phyloP scores from a whole-genome alignment of 192 early-diverging fungal species.

The Coemansia sp. region DNA sequence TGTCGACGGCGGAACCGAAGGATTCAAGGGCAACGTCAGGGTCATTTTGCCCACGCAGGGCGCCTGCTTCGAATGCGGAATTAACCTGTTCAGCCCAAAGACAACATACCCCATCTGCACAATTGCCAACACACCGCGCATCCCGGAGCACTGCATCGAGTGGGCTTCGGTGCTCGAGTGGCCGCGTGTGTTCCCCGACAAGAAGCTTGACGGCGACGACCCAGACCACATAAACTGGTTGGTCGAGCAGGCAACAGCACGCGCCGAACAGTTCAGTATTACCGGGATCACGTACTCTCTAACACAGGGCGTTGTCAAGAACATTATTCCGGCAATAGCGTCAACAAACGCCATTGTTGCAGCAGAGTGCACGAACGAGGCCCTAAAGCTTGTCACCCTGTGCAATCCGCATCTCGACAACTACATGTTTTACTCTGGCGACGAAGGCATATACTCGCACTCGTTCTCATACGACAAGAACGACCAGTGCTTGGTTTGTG shows the following conservation, averaged over 20 bases:
- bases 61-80: conserved; percentile 95
- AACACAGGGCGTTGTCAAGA: conserved; percentile 96
- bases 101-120: conserved; percentile 95
- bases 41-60: conserved; percentile 84
- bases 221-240: conserved; percentile 78
- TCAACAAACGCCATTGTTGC: conserved; percentile 84
- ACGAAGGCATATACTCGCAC: conserved; percentile 86
- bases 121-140: conserved; percentile 95
- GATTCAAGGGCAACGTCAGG: conserved; percentile 92
- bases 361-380: conserved; percentile 92
- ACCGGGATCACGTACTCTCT: conserved; percentile 85
- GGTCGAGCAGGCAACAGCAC: conserved; percentile 60
- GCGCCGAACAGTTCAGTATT: conserved; percentile 85
- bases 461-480: conserved; percentile 82
- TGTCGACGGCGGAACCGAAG: conserved; percentile 96
- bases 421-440: conserved; percentile 97
- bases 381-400: conserved; percentile 84
- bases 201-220: conserved; percentile 76
- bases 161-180: conserved; percentile 94
- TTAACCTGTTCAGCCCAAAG: conserved; percentile 89
- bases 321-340: conserved; percentile 97
- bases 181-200: conserved; percentile 78
- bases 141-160: conserved; percentile 98
- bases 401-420: conserved; percentile 82
- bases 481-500: conserved; percentile 91